phyloP scores from a whole-genome alignment of 768 basidiomycete species.

The Trametes cubensis region DNA sequence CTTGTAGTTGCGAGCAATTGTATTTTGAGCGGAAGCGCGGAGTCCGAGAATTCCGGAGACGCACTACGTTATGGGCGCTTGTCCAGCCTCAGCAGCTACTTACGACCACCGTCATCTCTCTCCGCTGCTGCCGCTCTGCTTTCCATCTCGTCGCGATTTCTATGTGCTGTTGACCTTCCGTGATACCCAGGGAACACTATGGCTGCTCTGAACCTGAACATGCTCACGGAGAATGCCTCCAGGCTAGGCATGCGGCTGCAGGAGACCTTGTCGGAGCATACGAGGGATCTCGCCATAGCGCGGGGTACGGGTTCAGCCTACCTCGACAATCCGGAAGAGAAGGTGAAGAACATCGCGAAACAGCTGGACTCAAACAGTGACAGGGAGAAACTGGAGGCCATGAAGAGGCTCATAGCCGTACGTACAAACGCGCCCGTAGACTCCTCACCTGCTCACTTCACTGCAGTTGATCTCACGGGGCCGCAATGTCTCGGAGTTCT shows the following conservation, averaged over 20 bases:
- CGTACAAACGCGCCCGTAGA: constrained; percentile 34
- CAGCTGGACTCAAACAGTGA: constrained; percentile 90
- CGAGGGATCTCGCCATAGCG: constrained; percentile 68
- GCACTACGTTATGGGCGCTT: constrained; percentile 19
- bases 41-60: neutral
- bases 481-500: constrained; percentile 89
- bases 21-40: neutral
- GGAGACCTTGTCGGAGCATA: constrained; percentile 80
- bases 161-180: neutral
- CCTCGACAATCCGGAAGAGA: constrained; percentile 77
- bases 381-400: constrained; percentile 88
- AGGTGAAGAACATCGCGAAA: constrained; percentile 76
- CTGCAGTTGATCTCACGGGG: constrained; percentile 88
- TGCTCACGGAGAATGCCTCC: constrained; percentile 80
- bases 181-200: constrained; percentile 3
- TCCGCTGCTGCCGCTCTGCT: neutral
- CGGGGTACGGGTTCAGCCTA: constrained; percentile 58
- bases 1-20: too few species aligned
- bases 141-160: neutral
- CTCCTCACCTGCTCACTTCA: neutral
- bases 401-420: constrained; percentile 94
- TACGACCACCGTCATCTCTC: neutral
- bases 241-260: constrained; percentile 82
- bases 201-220: constrained; percentile 32
- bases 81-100: neutral